phyloP scores from a whole-genome alignment of 164 flowering plant species.

The Macadamia integrifolia region DNA sequence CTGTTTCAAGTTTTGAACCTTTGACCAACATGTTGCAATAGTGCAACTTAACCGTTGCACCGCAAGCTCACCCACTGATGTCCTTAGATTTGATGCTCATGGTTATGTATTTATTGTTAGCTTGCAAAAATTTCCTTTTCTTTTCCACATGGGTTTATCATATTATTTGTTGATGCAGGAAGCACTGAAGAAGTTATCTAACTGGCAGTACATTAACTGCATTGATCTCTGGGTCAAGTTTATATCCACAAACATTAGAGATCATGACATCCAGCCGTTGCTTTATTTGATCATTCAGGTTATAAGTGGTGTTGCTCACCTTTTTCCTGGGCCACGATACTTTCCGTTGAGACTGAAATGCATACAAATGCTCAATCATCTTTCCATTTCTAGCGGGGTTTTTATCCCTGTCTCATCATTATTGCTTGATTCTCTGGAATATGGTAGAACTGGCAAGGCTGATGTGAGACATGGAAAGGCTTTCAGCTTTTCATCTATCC shows the following conservation, averaged over 20 bases:
- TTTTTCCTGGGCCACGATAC: conserved; percentile 78
- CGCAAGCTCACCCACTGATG: too few species aligned
- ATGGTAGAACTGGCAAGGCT: conserved; percentile 39
- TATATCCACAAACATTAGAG: conserved; percentile 45
- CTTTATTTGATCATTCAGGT: conserved; percentile 57
- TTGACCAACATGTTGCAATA: too few species aligned
- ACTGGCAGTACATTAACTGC: conserved; percentile 73
- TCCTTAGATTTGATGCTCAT: background rate
- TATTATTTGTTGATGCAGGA: conserved; percentile 44
- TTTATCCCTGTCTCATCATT: conserved; percentile 82
- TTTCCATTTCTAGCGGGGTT: conserved; percentile 61
- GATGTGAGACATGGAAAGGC: conserved; percentile 34
- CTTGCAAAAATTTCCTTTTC: too few species aligned
- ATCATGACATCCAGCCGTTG: conserved; percentile 61
- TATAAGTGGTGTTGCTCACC: conserved; percentile 61
- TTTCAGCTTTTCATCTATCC: conserved; percentile 31
- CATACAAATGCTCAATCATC: conserved; percentile 77
- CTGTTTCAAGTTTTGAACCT: too few species aligned
- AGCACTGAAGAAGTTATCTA: conserved; percentile 55
- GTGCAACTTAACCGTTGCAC: too few species aligned
- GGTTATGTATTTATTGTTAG: background rate
- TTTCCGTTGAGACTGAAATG: conserved; percentile 76
- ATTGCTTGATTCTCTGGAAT: conserved; percentile 60
- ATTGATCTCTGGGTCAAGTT: conserved; percentile 84
- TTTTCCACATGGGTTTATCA: background rate